These are phyloP conservation scores for Hericium coralloides DNA, from an alignment of 768 basidiomycete genomes.

Conservation along the genomic window DNA sequence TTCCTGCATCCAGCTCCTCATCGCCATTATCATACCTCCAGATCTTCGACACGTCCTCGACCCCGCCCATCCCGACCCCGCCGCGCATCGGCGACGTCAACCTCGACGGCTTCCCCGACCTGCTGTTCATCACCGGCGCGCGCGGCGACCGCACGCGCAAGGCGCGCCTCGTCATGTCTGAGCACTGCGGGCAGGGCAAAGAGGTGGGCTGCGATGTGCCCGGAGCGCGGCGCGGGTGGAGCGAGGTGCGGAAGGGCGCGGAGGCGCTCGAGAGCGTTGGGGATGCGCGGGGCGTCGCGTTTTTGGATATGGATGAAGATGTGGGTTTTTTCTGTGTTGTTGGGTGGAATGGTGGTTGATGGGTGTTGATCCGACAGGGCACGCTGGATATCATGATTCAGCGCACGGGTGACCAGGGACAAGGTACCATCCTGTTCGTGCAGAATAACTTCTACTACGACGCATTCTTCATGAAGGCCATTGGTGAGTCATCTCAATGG, in stretches of 20 bases:
- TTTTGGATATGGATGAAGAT: conserved; percentile 94
- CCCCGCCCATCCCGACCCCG: conserved; percentile 63
- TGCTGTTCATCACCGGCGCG: conserved; percentile 50
- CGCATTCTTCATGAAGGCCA: conserved; percentile 96
- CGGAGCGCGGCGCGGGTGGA: conserved; percentile 61
- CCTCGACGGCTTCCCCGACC: conserved; percentile 90
- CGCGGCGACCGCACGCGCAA: conserved; percentile 29
- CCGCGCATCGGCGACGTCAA: conserved; percentile 84
- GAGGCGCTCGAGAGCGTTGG: conserved; percentile 54
- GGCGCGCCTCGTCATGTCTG: conserved; percentile 56
- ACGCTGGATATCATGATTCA: conserved; percentile 89
- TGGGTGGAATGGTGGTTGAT: not conserved
- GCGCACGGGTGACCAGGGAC: conserved; percentile 58
- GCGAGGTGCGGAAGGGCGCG: conserved; percentile 43
- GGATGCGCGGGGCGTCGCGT: conserved; percentile 73
- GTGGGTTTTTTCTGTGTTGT: conserved; percentile 37
- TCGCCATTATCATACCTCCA: conserved; percentile 45
- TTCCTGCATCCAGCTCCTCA: conserved; percentile 27
- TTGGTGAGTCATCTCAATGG: conserved; percentile 46
- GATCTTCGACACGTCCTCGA: conserved; percentile 56
- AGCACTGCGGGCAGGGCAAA: conserved; percentile 35
- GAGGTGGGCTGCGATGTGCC: conserved; percentile 47
- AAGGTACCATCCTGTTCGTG: conserved; percentile 65
- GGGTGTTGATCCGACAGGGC: conserved; percentile 42
- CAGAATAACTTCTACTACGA: conserved; percentile 99